These are phyloP conservation scores for Panicum hallii DNA, from an alignment of 202 grass and related monocot species.

Conservation along the genomic window DNA sequence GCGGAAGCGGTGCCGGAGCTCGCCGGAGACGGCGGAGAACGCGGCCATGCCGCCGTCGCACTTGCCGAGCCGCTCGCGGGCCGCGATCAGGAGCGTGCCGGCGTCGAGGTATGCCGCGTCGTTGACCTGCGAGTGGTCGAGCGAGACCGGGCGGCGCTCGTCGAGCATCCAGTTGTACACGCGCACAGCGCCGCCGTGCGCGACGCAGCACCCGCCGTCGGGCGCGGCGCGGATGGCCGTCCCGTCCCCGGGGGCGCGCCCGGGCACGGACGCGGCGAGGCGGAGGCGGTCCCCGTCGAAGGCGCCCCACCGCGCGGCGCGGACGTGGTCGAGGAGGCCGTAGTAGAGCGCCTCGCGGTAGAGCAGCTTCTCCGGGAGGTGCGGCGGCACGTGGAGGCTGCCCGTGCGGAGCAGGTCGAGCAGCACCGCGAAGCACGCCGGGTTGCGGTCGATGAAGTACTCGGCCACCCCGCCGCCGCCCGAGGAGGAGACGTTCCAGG, in stretches of 20 bases:
- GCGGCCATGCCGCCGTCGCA: constrained; percentile 55
- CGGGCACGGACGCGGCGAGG: constrained; percentile 51
- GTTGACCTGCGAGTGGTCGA: constrained; percentile 74
- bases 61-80: constrained; percentile 56
- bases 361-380: constrained; percentile 84
- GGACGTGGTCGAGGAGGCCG: constrained; percentile 80
- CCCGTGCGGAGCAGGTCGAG: constrained; percentile 93
- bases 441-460: constrained; percentile 95
- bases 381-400: constrained; percentile 70
- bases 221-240: constrained; percentile 70
- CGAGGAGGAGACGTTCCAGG: constrained; percentile 61
- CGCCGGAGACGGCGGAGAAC: constrained; percentile 66
- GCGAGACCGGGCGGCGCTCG: constrained; percentile 61
- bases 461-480: constrained; percentile 16
- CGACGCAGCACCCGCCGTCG: constrained; percentile 86
- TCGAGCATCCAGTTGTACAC: constrained; percentile 89
- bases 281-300: constrained; percentile 71
- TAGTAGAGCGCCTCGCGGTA: constrained; percentile 91
- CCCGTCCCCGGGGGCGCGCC: constrained; percentile 65
- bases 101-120: constrained; percentile 76
- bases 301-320: constrained; percentile 52
- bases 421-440: constrained; percentile 87
- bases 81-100: constrained; percentile 70
- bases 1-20: constrained; percentile 60
- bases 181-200: constrained; percentile 77